Conservation (phyloP, 2,329 filamentous ascomycete species). For the Colletotrichum sp. region DNA sequence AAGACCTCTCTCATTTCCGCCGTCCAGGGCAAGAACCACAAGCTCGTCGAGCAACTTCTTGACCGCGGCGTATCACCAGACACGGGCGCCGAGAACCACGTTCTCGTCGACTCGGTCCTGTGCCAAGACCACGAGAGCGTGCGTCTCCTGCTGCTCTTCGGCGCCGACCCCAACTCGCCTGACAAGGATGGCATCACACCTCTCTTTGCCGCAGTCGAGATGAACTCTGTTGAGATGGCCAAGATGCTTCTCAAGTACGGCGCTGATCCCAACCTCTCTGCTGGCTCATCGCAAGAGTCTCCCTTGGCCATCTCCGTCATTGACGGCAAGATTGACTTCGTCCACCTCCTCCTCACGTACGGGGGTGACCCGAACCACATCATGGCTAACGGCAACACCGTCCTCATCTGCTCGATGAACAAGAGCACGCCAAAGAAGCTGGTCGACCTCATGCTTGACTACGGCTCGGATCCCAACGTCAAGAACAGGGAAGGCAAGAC, state of each 20-base stretch:
- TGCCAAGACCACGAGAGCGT: constrained; percentile 57
- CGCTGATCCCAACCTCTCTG: constrained; percentile 59
- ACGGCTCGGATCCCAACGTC: constrained; percentile 61
- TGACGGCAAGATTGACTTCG: constrained; percentile 59
- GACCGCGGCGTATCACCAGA: constrained; percentile 62
- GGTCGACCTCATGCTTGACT: constrained; percentile 64
- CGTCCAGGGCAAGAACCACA: constrained; percentile 61
- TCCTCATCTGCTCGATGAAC: constrained; percentile 65
- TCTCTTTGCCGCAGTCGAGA: constrained; percentile 55
- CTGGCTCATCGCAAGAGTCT: constrained; percentile 56
- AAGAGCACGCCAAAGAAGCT: constrained; percentile 59
- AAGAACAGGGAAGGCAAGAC: constrained; percentile 68
- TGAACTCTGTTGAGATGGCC: constrained; percentile 60
- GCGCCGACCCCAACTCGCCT: constrained; percentile 58
- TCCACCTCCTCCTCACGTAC: constrained; percentile 65
- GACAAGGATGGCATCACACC: constrained; percentile 57
- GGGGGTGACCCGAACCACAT: constrained; percentile 61
- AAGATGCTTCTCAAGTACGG: constrained; percentile 69
- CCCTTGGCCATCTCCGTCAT: constrained; percentile 57
- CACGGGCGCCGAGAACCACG: constrained; percentile 47
- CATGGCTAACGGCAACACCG: constrained; percentile 62
- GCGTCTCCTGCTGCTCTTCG: constrained; percentile 60
- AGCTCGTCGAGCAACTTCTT: constrained; percentile 60
- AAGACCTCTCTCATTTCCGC: constrained; percentile 56
- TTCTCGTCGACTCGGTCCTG: constrained; percentile 58